Percentiles rank a stretch among this genome's conserved stretches.
These are phyloP conservation scores for Phoma sp. DNA, from an alignment of 2,329 filamentous ascomycete genomes.

Conservation along the genomic window DNA sequence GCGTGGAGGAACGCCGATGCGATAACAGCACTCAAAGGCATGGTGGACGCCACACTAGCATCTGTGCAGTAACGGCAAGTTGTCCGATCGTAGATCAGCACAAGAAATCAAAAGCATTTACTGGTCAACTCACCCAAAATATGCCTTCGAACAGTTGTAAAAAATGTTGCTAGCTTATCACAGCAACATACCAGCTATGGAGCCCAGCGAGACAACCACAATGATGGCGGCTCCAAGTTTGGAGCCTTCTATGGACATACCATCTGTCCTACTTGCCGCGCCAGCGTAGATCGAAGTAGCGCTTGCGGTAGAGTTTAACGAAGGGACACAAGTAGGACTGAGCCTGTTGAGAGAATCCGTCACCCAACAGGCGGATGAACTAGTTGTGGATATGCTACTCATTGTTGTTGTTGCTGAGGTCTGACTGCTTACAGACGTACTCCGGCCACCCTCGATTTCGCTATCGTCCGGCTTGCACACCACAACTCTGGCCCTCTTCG, in stretches of 20 bases:
- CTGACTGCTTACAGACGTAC: neutral
- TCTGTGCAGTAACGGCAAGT: conserved; percentile 7
- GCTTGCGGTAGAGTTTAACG: no score
- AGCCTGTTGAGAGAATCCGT: neutral
- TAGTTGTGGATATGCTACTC: neutral
- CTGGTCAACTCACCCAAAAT: no score
- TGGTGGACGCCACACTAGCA: conserved; percentile 50
- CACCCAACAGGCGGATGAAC: neutral
- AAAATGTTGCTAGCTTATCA: neutral
- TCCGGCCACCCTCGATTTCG: neutral
- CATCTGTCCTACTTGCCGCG: no score
- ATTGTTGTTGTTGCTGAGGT: neutral
- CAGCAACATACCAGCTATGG: neutral
- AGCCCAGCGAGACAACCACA: neutral
- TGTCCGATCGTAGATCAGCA: neutral
- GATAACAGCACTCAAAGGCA: conserved; percentile 58
- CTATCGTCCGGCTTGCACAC: neutral
- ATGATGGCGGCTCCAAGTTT: neutral
- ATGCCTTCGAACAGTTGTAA: neutral
- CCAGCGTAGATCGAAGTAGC: no score
- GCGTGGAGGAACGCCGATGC: conserved; percentile 50
- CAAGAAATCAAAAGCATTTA: no score
- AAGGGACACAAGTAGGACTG: no score
- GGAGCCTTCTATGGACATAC: neutral
- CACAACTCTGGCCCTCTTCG: neutral